phyloP scores from a whole-genome alignment of 495 filamentous ascomycete species.

The Penicillium coprophilum region DNA sequence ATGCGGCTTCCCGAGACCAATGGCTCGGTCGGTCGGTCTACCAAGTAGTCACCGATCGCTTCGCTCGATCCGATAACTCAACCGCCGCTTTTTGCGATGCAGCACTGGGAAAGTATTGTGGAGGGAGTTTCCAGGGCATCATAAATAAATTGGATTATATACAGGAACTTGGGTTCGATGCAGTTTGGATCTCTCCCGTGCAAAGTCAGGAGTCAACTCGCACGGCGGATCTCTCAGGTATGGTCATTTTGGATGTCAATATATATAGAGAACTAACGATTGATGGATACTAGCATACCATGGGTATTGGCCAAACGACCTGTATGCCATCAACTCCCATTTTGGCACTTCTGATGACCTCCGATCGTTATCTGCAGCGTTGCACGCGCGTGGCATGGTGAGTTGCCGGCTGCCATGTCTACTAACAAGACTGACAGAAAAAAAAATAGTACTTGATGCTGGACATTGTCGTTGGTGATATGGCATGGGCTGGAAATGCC shows the following conservation, averaged over 20 bases:
- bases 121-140: conserved; percentile 67
- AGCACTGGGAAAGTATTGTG: conserved; percentile 54
- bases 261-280: conserved; percentile 49
- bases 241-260: conserved; percentile 30
- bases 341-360: conserved; percentile 63
- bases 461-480: conserved; percentile 68
- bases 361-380: conserved; percentile 49
- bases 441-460: conserved; percentile 59
- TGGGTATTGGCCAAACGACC: conserved; percentile 66
- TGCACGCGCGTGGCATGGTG: conserved; percentile 55
- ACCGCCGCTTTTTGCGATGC: conserved; percentile 23
- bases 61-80: conserved; percentile 61
- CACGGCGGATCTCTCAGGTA: conserved; percentile 53
- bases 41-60: conserved; percentile 66
- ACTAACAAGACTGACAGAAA: background rate
- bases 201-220: conserved; percentile 14
- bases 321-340: conserved; percentile 59
- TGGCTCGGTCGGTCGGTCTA: conserved; percentile 38
- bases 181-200: conserved; percentile 61
- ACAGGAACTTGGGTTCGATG: conserved; percentile 66
- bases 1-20: conserved; percentile 18
- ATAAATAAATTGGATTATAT: conserved; percentile 52
- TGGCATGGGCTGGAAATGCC: conserved; percentile 54
- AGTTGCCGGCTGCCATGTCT: background rate
- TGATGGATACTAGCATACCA: conserved; percentile 57